Evolutionary conservation across 1,139 yeast genomes (phyloP).

Genomic region (Blastobotrys proliferans): DNA sequence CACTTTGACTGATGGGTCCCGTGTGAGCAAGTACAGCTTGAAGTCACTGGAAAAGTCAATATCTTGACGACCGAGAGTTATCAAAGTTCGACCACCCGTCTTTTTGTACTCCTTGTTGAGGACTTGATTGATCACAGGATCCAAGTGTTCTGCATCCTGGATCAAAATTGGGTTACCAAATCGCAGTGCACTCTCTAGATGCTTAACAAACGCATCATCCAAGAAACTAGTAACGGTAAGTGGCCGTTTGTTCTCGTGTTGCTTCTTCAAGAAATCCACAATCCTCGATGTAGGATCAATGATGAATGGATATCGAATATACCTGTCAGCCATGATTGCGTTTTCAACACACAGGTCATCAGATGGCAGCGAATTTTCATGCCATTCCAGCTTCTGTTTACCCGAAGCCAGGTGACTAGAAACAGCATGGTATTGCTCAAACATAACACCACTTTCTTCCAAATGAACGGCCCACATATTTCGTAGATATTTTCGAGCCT

Average conservation of each 20-base stretch:
- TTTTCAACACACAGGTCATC: slow-evolving; percentile 65
- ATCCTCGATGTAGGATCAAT: slow-evolving; percentile 68
- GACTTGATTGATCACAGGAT: slow-evolving; percentile 65
- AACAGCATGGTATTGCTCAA: slow-evolving; percentile 37
- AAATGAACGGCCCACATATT: slow-evolving; percentile 45
- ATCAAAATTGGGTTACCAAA: slow-evolving; percentile 77
- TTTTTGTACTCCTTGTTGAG: slow-evolving; percentile 56
- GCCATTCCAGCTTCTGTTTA: slow-evolving; percentile 49
- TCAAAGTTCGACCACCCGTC: slow-evolving; percentile 67
- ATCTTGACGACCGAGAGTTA: slow-evolving; percentile 57
- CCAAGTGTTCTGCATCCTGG: slow-evolving; percentile 74
- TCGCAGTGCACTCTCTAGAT: slow-evolving; percentile 72
- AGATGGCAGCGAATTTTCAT: slow-evolving; percentile 46
- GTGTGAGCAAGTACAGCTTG: slow-evolving; percentile 56
- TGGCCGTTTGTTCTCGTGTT: slow-evolving; percentile 35
- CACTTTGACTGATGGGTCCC: slow-evolving; percentile 48
- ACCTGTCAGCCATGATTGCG: slow-evolving; percentile 47
- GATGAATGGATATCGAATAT: slow-evolving; percentile 49
- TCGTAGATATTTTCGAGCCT: slow-evolving; percentile 41
- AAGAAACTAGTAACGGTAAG: slow-evolving; percentile 64
- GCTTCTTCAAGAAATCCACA: slow-evolving; percentile 40
- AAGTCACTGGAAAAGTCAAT: slow-evolving; percentile 68
- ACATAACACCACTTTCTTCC: slow-evolving; percentile 39
- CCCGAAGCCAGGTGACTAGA: slow-evolving; percentile 42
- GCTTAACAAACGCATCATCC: slow-evolving; percentile 63